Evolutionary conservation across 176 grass and related monocot species (phyloP), one percentile per base, ranked within the genome.

Genomic region (Ensete glaucum): DNA sequence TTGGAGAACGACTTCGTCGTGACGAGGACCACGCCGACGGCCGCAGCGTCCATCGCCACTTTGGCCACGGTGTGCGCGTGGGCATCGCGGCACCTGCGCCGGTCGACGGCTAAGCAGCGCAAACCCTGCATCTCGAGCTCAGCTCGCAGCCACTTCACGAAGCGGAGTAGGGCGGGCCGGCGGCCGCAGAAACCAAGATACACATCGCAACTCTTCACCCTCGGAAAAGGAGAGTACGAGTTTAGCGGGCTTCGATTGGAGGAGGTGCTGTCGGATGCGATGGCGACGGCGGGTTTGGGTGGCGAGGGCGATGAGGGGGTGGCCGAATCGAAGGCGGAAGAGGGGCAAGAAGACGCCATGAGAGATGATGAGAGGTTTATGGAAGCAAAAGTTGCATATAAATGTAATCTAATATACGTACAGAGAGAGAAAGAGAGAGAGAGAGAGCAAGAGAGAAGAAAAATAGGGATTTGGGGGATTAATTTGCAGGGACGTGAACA

Each of bases 71-170:
- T 60, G 60, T 81, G 77, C 1, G 77, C 62, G 26, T 62, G 22
- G 12, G 82, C 82, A 43, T 90, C 82, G 0, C 51, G n/a, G 74
- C 77, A 81, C 17, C 26, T 34, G 12, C 54, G 29, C 16, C 91
- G 62, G 74, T 88, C 78, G 17, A 25, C 0, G 16, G 57, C 62
- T 17, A 80, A 73, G 81, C 87, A 89, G 0, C 72, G 80, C 57
- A 84, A 71, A 1, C 88, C 87, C 2, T 85, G 85, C 62, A 79
- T 19, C 80, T 95, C 83, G 15, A 95, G 69, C 83, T 90, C 88
- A 5, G 85, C 81, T 13, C 54, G 75, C 49, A 95, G 76, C 91
- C 91, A 95, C 58, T 78, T 58, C 54, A 84, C 87, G 12, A 90
- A 27, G 19, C 82, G 62, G 17, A 49, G 53, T 3, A 71, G 65